Evolutionary conservation across 192 early-diverging fungal genomes (phyloP), one percentile per base, ranked within the genome.

Genomic region (Backusella liffmaniae): DNA sequence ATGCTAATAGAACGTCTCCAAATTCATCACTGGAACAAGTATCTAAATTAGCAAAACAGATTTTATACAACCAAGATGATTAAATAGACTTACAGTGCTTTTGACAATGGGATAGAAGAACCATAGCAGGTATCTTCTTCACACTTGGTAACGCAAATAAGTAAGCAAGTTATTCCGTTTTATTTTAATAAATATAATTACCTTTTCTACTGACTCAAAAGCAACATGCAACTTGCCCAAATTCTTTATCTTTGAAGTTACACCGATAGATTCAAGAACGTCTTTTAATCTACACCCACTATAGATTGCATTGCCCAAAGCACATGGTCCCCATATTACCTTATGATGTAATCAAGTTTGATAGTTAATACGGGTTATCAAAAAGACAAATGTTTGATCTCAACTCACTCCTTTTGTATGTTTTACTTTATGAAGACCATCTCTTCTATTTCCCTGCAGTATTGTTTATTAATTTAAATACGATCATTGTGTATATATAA

Each of bases 271-370:
- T 4, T 75, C 83, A 10, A 98, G 84, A 9, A 98, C 86, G 67
- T 96, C 95, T 18, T 88, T 86, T 32, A 98, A 82, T 6, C 87
- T 86, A 69, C 90, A 91, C 23, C 96, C 96, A 74, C 84, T 79
- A 92, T 94, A 98, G 18, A 86, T 85, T 37, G 94, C 91, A 79
- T 94, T 96, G 44, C 86, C 84, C 37, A 95, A 89, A 26, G 94
- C 94, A 42, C 95, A 92, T 12, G 88, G 85, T 5, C 87, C 87
- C 95, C 95, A 96, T 62, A 89, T 92, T 23, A 96, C 89, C 82
- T 83, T 42, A 66, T 23, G 26, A 56, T 35, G 62, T 65, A 66
- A 37, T 29, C 3, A 59, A 59, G 42, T 7, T 34, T 39, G 3
- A 37, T 56, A 65, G 37, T 30, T 56, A 26, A 56, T 15, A 12